phyloP scores from a whole-genome alignment of 2,329 filamentous ascomycete species.

The Diaporthe citriasiana region DNA sequence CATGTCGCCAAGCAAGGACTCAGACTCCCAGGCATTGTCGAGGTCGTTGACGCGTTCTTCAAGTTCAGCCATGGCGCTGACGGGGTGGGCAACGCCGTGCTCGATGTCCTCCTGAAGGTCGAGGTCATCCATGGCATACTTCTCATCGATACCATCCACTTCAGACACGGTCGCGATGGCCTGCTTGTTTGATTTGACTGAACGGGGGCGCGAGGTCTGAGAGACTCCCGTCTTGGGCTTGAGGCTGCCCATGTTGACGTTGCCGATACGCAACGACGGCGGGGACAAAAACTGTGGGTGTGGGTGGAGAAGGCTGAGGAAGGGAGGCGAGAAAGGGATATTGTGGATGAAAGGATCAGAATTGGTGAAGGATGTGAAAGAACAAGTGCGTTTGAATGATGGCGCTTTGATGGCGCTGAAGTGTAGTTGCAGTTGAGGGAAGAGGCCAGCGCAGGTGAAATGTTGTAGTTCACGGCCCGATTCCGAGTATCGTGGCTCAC shows the following conservation, averaged over 20 bases:
- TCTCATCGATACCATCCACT: constrained; percentile 40
- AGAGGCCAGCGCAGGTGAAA: background rate
- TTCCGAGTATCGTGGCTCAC: background rate
- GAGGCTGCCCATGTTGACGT: constrained; percentile 9
- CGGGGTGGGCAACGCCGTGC: constrained; percentile 42
- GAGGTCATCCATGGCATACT: constrained; percentile 36
- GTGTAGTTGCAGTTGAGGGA: background rate
- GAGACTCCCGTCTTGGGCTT: constrained; percentile 24
- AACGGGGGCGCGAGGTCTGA: constrained; percentile 1
- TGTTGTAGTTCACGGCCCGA: background rate
- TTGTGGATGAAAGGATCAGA: background rate
- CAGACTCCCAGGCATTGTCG: constrained; percentile 72
- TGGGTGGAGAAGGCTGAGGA: background rate
- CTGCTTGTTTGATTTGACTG: constrained; percentile 28
- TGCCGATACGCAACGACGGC: background rate
- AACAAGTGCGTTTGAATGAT: constrained; percentile 1
- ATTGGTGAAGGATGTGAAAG: background rate
- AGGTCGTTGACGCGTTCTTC: constrained; percentile 67
- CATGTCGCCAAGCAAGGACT: constrained; percentile 74
- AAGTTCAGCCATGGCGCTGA: constrained; percentile 55
- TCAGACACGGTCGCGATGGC: constrained; percentile 35
- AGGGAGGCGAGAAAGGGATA: background rate
- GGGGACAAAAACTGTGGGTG: background rate
- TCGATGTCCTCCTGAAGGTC: constrained; percentile 43
- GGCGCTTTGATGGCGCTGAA: constrained; percentile 8